Percentiles rank a stretch among this genome's conserved stretches.
Evolutionary conservation across 192 early-diverging fungal genomes (phyloP).

Genomic region (Allomyces arbusculus): DNA sequence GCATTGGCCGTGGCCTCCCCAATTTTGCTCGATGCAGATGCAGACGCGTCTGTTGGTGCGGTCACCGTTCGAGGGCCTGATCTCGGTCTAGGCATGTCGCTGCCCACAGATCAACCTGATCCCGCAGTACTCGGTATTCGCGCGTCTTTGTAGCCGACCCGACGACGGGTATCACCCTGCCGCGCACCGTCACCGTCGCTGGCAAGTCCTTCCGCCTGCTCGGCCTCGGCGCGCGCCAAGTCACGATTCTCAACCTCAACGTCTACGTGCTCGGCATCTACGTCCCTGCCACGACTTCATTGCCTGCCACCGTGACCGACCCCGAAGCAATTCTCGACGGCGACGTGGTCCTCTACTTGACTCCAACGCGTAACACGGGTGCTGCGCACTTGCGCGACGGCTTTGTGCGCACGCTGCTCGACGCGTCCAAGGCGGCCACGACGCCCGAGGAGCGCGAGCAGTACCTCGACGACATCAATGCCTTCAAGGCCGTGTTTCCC

Average conservation of each 20-base stretch:
- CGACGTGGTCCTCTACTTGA: not conserved
- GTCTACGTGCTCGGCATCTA: not conserved
- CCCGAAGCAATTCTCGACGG: not conserved
- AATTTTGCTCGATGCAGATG: too few relatives aligned
- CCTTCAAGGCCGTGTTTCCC: not conserved
- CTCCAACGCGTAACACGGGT: not conserved
- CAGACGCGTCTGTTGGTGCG: too few relatives aligned
- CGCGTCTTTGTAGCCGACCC: too few relatives aligned
- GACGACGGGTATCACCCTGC: too few relatives aligned
- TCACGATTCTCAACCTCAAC: not conserved
- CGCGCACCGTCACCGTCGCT: too few relatives aligned
- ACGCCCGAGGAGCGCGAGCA: not conserved
- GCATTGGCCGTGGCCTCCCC: too few relatives aligned
- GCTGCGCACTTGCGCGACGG: not conserved
- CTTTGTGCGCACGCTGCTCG: not conserved
- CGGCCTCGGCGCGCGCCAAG: not conserved
- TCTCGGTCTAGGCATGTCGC: too few relatives aligned
- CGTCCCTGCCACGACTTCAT: not conserved
- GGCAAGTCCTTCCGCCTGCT: not conserved
- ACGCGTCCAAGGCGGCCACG: not conserved
- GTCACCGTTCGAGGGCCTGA: too few relatives aligned
- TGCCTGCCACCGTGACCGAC: too few relatives aligned
- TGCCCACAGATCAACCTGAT: too few relatives aligned
- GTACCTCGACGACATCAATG: not conserved
- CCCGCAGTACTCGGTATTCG: too few relatives aligned